Conservation (phyloP, 345 rosid species). For the Diplotaxis tenuifolia region DNA sequence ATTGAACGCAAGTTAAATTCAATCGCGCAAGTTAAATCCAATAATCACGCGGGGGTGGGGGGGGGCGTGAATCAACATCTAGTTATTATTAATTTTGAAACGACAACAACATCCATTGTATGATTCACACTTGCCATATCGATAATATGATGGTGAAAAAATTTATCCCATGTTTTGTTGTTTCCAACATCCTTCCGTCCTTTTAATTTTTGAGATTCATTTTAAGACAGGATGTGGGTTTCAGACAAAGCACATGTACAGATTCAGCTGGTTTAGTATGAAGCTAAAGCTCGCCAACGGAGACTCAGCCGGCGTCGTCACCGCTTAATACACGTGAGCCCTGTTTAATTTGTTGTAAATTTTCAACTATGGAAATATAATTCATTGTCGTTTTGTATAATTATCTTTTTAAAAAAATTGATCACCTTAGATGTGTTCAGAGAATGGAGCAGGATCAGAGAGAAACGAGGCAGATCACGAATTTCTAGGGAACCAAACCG, state of each 20-base stretch:
- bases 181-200: too few relatives aligned
- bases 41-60: too few relatives aligned
- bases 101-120: too few relatives aligned
- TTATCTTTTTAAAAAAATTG: background rate
- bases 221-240: constrained; percentile 77
- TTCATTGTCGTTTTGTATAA: background rate
- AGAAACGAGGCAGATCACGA: constrained; percentile 94
- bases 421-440: constrained; percentile 79
- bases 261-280: constrained; percentile 99
- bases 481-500: constrained; percentile 90
- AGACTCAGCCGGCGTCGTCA: constrained; percentile 96
- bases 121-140: too few relatives aligned
- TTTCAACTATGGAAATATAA: too few relatives aligned
- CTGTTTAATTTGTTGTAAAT: background rate
- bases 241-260: constrained; percentile 84
- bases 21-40: too few relatives aligned
- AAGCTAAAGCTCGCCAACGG: constrained; percentile 90
- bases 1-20: too few relatives aligned
- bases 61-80: too few relatives aligned
- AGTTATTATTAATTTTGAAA: too few relatives aligned
- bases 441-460: constrained; percentile 91
- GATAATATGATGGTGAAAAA: too few relatives aligned
- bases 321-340: constrained; percentile 85
- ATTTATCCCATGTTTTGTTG: too few relatives aligned
- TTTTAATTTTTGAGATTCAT: too few relatives aligned